Base-by-base conservation (phyloP, 805 yeast species). In the Saccharomycopsis sp. region DNA sequence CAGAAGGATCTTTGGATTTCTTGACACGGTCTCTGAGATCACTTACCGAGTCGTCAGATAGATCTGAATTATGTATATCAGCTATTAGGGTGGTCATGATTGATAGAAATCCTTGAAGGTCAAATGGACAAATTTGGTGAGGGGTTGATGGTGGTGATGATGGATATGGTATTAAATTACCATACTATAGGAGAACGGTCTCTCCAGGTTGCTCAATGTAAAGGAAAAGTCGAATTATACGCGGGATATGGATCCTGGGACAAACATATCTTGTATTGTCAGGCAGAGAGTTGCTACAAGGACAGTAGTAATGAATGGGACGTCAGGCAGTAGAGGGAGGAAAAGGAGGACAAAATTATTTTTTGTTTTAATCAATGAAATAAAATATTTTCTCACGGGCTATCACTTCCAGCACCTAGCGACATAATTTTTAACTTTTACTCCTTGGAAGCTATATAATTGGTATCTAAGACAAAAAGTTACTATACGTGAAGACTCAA, bases 1-100 rank as follows among this genome's bases (percentile, higher is more conserved):
- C 85, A n/a, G 80, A 82, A 0, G 97, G 95, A 67, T 91, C 96
- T 66, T 85, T 85, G 20, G 89, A 81, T 65, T 84, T 87, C 65
- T 85, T 85, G 3, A 94, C 96, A 67, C 89, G 91, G 63, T 85
- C 79, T 56, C 92, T 79, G 73, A 51, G 53, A 20, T 51, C 9
- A 3, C 29, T 14, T 20, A 51, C 34, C 3, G 53, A 51, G 8
- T 51, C 40, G 37, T 29, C 53, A 16, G 40, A 23, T 12, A 51
- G 7, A 24, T 51, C 53, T 20, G 46, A 40, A 12, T 44, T 44
- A 5, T 16, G 18, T 4, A 44, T 44, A 12, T 12, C 12, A 7
- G 37, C 37, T 29, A 29, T 29, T 29, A 29, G 37, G 37, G 37
- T 29, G 12, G 37, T 29, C 37, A 29, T 29, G 37, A 12, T 12